phyloP scores from a whole-genome alignment of 176 grass and related monocot genomes.

The Aegilops speltoides region DNA sequence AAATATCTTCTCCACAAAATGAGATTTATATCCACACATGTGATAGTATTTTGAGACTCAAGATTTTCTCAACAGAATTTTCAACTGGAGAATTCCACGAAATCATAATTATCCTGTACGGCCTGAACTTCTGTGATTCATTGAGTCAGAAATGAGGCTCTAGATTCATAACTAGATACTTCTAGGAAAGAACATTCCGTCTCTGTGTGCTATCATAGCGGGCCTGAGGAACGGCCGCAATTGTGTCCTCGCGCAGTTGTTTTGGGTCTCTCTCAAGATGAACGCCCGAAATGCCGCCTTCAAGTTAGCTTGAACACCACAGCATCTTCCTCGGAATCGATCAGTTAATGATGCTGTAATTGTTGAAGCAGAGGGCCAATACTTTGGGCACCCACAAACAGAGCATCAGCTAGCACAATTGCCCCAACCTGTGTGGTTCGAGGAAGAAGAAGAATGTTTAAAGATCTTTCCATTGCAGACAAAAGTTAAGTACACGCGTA shows the following conservation, averaged over 20 bases:
- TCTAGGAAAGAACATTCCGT: background rate
- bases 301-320: background rate
- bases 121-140: background rate
- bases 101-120: background rate
- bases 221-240: background rate
- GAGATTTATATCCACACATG: no score
- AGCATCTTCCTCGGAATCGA: background rate
- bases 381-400: constrained; percentile 76
- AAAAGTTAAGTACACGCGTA: background rate
- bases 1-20: background rate
- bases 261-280: background rate
- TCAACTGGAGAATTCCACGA: background rate
- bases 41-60: background rate
- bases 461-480: background rate
- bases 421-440: constrained; percentile 67
- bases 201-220: background rate
- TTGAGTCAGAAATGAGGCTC: background rate
- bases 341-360: constrained; percentile 42
- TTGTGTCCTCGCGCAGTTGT: background rate
- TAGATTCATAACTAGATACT: background rate
- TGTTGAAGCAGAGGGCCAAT: constrained; percentile 80
- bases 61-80: background rate
- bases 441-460: background rate
- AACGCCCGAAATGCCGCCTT: background rate
- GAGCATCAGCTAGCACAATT: constrained; percentile 68